phyloP scores from a whole-genome alignment of 306 rosid species.

The Begonia peltatifolia region DNA sequence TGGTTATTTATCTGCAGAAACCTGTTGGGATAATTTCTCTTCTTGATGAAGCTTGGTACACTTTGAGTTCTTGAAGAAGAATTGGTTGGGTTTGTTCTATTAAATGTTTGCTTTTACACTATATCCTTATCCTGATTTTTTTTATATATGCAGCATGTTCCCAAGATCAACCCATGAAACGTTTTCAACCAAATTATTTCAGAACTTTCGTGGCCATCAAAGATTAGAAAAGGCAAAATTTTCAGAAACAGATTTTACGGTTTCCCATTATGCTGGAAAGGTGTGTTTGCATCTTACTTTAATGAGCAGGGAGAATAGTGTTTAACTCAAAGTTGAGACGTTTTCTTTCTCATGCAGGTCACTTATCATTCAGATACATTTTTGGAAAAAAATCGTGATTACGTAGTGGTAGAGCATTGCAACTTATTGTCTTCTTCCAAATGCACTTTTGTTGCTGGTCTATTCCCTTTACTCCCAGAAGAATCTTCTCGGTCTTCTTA shows the following conservation, averaged over 20 bases:
- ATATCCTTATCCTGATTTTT: slow-evolving; percentile 33
- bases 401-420: slow-evolving; percentile 92
- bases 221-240: slow-evolving; percentile 78
- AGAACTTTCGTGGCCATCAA: slow-evolving; percentile 54
- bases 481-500: slow-evolving; percentile 90
- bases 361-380: slow-evolving; percentile 83
- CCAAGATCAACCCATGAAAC: slow-evolving; percentile 88
- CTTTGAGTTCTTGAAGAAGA: slow-evolving; percentile 33
- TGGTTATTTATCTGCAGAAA: slow-evolving; percentile 54
- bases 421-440: slow-evolving; percentile 72
- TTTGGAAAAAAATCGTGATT: slow-evolving; percentile 93
- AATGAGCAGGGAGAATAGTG: background rate
- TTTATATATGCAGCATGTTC: slow-evolving; percentile 69
- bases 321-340: no score
- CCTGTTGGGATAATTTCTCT: slow-evolving; percentile 84
- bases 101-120: slow-evolving; percentile 7
- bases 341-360: slow-evolving; percentile 30
- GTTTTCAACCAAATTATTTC: slow-evolving; percentile 89
- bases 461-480: slow-evolving; percentile 48
- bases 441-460: slow-evolving; percentile 65
- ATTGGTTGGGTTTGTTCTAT: slow-evolving; percentile 29
- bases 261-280: slow-evolving; percentile 99
- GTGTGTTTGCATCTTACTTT: slow-evolving; percentile 20
- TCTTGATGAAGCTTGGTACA: slow-evolving; percentile 97
- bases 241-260: slow-evolving; percentile 79